phyloP scores from a whole-genome alignment of 2,329 filamentous ascomycete species.

The Ascochyta clinopodiicola region DNA sequence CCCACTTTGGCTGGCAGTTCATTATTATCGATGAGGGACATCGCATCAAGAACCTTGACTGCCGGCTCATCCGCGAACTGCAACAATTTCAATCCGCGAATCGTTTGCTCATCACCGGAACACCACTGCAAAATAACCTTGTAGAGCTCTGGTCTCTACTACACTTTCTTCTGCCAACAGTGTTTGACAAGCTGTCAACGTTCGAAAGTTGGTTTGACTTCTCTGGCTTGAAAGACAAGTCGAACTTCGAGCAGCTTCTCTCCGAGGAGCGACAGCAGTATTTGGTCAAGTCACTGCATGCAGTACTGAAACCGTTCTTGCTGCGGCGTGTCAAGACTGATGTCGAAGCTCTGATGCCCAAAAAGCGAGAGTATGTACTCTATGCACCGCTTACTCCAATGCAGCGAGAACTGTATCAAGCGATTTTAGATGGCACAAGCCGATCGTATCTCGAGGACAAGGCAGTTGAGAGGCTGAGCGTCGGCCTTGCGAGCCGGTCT shows the following conservation, averaged over 20 bases:
- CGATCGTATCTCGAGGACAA: slow-evolving; percentile 74
- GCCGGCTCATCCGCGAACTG: slow-evolving; percentile 86
- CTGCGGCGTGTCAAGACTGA: slow-evolving; percentile 90
- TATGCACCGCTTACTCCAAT: slow-evolving; percentile 91
- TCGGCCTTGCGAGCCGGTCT: slow-evolving; percentile 48
- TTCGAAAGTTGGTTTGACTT: slow-evolving; percentile 99
- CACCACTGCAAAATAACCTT: slow-evolving; percentile 93
- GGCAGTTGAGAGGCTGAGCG: slow-evolving; percentile 68
- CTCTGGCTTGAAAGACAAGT: slow-evolving; percentile 84
- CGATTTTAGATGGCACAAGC: slow-evolving; percentile 67
- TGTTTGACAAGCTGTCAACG: slow-evolving; percentile 90
- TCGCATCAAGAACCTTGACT: slow-evolving; percentile 95
- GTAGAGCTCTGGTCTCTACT: slow-evolving; percentile 93
- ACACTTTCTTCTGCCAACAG: slow-evolving; percentile 89
- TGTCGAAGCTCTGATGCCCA: slow-evolving; percentile 88
- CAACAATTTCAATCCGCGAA: slow-evolving; percentile 90
- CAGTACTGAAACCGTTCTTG: slow-evolving; percentile 89
- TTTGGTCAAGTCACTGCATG: slow-evolving; percentile 85
- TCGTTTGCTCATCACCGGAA: slow-evolving; percentile 90
- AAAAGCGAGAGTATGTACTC: slow-evolving; percentile 94
- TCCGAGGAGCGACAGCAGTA: slow-evolving; percentile 79
- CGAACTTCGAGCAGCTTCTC: slow-evolving; percentile 78
- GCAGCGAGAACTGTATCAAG: slow-evolving; percentile 88
- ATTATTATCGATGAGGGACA: slow-evolving; percentile 99
- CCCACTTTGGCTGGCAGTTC: slow-evolving; percentile 91